Evolutionary conservation across 495 filamentous ascomycete genomes (phyloP).

Genomic region (Cladorrhinum samala): DNA sequence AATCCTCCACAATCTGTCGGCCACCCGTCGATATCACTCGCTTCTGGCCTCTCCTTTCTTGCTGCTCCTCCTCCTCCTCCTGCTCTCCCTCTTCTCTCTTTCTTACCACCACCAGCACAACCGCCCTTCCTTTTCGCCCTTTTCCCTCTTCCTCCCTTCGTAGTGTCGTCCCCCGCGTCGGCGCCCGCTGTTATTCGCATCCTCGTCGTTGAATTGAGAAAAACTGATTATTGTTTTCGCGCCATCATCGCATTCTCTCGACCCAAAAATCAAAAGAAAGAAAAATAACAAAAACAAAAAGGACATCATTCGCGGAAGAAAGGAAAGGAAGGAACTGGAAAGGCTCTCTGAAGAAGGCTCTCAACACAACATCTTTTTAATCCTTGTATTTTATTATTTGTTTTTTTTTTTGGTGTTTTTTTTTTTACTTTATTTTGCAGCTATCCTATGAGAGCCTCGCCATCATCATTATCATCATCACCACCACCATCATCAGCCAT

Average conservation of each 20-base stretch:
- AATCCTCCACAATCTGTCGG: conserved; percentile 12
- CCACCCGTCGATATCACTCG: conserved; percentile 24
- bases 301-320: conserved; percentile 11
- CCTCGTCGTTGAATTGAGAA: conserved; percentile 24
- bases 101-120: conserved; percentile 26
- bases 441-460: conserved; percentile 4
- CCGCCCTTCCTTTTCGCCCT: conserved; percentile 42
- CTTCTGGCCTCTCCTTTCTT: conserved; percentile 20
- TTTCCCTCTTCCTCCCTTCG: conserved; percentile 37
- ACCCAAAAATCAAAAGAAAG: conserved; percentile 12
- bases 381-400: conserved; percentile 35
- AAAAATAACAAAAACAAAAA: conserved; percentile 15
- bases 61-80: conserved; percentile 24
- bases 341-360: conserved; percentile 19
- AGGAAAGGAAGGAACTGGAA: conserved; percentile 16
- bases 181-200: conserved; percentile 23
- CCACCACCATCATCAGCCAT: no score
- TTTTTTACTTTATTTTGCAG: conserved; percentile 18
- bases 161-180: conserved; percentile 25
- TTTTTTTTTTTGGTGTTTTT: conserved; percentile 6
- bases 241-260: conserved; percentile 23
- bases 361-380: conserved; percentile 27
- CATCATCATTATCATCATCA: conserved; percentile 4
- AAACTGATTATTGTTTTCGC: conserved; percentile 8
- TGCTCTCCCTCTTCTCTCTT: conserved; percentile 30